Evolutionary conservation across 306 rosid species (phyloP).

Genomic region (Hippophae rhamnoides): DNA sequence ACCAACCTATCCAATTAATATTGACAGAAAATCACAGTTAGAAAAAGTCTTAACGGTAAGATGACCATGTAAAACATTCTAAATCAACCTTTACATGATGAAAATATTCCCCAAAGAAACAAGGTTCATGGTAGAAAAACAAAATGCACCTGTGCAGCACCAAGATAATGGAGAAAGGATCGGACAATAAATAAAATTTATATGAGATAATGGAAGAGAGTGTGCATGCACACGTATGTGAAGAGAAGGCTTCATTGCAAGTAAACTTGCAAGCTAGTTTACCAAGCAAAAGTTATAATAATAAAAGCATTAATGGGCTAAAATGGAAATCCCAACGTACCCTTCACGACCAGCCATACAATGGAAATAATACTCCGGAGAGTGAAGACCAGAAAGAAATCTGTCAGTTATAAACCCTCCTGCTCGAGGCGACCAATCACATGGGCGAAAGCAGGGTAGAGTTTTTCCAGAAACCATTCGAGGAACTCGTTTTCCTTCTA

Average conservation of each 20-base stretch:
- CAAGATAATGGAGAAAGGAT: constrained; percentile 2
- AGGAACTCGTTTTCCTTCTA: constrained; percentile 95
- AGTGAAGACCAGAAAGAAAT: constrained; percentile 91
- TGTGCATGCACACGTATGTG: too few species aligned
- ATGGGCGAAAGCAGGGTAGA: constrained; percentile 81
- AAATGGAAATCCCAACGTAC: constrained; percentile 32
- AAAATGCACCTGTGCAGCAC: too few species aligned
- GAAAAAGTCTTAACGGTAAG: not conserved
- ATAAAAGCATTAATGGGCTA: constrained; percentile 1
- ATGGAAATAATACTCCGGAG: constrained; percentile 92
- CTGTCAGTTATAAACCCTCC: constrained; percentile 93
- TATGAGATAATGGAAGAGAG: too few species aligned
- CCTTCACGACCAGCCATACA: constrained; percentile 99
- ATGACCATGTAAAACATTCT: not conserved
- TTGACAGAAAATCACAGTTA: constrained; percentile 1
- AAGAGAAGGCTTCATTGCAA: too few species aligned
- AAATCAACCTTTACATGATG: not conserved
- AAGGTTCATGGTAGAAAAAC: too few species aligned
- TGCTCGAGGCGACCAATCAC: constrained; percentile 93
- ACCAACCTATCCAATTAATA: constrained; percentile 50
- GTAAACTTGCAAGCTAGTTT: too few species aligned
- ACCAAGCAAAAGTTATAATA: not conserved
- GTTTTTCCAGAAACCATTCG: constrained; percentile 98
- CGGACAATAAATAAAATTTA: constrained; percentile 4
- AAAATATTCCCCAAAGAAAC: not conserved